phyloP scores from a whole-genome alignment of 352 stramenopile genomes.

The Halophytophthora batemanensis region DNA sequence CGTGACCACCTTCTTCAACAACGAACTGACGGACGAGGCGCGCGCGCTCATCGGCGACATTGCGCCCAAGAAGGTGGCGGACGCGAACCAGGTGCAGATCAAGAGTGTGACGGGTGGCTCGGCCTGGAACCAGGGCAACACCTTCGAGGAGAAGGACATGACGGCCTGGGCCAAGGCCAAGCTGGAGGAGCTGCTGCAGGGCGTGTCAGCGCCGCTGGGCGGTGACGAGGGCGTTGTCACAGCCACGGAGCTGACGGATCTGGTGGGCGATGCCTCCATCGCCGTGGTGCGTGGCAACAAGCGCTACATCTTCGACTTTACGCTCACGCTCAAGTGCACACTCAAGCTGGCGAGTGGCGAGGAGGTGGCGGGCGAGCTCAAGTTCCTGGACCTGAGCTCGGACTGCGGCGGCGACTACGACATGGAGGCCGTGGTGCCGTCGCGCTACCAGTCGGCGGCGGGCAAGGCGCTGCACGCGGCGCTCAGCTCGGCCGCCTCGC shows the following conservation, averaged over 20 bases:
- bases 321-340: slow-evolving; percentile 52
- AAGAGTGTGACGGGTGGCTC: slow-evolving; percentile 84
- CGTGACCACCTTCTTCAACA: slow-evolving; percentile 99
- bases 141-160: slow-evolving; percentile 93
- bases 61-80: slow-evolving; percentile 80
- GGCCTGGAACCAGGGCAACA: slow-evolving; percentile 93
- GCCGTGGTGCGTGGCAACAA: slow-evolving; percentile 91
- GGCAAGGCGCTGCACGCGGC: slow-evolving; percentile 70
- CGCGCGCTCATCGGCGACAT: slow-evolving; percentile 98
- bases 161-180: slow-evolving; percentile 79
- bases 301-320: slow-evolving; percentile 89
- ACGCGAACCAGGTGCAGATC: slow-evolving; percentile 73
- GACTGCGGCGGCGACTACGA: slow-evolving; percentile 71
- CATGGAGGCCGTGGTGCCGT: slow-evolving; percentile 61
- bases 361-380: slow-evolving; percentile 45
- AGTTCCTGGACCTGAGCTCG: slow-evolving; percentile 83
- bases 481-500: slow-evolving; percentile 44
- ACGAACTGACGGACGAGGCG: slow-evolving; percentile 96
- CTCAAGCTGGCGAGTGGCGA: slow-evolving; percentile 26
- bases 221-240: slow-evolving; percentile 37
- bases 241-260: slow-evolving; percentile 68
- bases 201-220: slow-evolving; percentile 36
- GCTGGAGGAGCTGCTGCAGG: slow-evolving; percentile 57
- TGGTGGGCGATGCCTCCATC: slow-evolving; percentile 93
- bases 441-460: slow-evolving; percentile 61